Evolutionary conservation across 345 rosid genomes (phyloP), one percentile per base, ranked within the genome.

Genomic region (Eutrema heterophyllum): DNA sequence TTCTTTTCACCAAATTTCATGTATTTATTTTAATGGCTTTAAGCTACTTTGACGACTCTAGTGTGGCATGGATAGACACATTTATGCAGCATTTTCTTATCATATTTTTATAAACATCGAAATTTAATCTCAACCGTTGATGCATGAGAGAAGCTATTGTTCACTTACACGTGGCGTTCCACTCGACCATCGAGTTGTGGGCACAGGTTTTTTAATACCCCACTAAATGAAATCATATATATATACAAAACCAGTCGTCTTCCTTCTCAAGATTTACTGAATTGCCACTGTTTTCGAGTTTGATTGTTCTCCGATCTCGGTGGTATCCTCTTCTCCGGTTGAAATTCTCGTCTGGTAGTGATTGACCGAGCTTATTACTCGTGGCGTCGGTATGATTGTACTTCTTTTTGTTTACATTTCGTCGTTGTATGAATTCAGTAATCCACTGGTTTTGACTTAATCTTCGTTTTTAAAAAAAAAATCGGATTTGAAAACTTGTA

Each of bases 141-240:
- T 63, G 2, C 16, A 12, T 27, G 0, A 70, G 18, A 21, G 24
- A 57, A 41, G 29, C 57, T 54, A 69, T 16, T 1, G 0, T 15
- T 6, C 1, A 54, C 41, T 16, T 69, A 70, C 71, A 50, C 76
- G 80, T 76, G 76, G 36, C 53, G 4, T 13, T 71, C 67, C 67
- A 58, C 67, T 71, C 18, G 12, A 9, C 35, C 38, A 61, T 63
- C 29, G 51, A 49, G 51, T 12, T 59, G 18, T 54, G 12, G 9
- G 15, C 56, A 54, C 52, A 49, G 60, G 10, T 60, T 44, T 54
- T 7, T 2, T 1, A 8, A n/a, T 10, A 52, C 44, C 38, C 50
- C 67, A 73, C 59, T 26, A 16, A 13, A 12, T 16, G 57, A 29
- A 39, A 21, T 26, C 64, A 51, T 53, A 41, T 32, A 41, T n/a